Evolutionary conservation across 148 eudicot species (phyloP).

Genomic region (Cornus controversa): DNA sequence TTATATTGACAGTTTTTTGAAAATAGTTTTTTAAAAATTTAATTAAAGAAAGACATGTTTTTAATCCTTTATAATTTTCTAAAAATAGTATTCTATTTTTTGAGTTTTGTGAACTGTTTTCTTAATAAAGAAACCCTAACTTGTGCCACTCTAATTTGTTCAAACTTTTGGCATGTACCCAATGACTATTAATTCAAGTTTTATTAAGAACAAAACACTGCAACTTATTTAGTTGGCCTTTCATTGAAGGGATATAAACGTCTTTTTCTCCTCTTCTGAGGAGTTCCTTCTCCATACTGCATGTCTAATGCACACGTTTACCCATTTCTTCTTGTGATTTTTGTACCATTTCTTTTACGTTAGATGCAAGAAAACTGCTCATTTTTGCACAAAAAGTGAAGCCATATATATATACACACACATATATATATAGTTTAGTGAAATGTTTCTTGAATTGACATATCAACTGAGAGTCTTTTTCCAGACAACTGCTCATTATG

Average conservation of each 20-base stretch:
- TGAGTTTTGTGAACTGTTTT: background rate
- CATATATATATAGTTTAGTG: background rate
- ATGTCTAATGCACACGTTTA: background rate
- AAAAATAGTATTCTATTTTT: background rate
- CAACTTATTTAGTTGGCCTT: background rate
- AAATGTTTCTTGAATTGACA: background rate
- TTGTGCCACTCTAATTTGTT: background rate
- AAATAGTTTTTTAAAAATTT: too few species aligned
- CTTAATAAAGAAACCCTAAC: background rate
- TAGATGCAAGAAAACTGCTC: background rate
- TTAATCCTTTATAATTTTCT: too few species aligned
- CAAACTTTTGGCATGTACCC: background rate
- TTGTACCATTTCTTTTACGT: background rate
- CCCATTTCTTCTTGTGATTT: background rate
- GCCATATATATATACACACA: background rate
- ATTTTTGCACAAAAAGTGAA: background rate
- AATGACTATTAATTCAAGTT: background rate
- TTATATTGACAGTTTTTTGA: too few species aligned
- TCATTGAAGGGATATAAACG: background rate
- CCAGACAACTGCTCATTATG: background rate
- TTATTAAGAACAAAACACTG: background rate
- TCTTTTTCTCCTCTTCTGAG: too few species aligned
- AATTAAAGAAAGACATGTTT: background rate
- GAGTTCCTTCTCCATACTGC: background rate
- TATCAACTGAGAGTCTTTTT: background rate